Conservation (phyloP, 495 filamentous ascomycete species). For the Neurospora sp. region DNA sequence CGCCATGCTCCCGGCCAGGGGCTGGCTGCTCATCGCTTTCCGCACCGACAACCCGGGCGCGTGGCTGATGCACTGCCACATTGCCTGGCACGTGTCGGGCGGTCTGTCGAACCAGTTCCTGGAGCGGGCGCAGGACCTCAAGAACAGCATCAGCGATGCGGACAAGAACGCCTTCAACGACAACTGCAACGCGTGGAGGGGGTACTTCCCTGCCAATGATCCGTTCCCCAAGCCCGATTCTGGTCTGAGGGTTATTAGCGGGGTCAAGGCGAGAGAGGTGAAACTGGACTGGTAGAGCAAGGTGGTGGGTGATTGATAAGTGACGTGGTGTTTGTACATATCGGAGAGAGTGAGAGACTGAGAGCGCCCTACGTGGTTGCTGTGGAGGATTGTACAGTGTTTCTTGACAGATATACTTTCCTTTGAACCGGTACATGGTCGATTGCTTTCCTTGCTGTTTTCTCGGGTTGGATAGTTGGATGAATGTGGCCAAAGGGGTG, state of each 20-base stretch:
- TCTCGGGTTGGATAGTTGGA: neutral
- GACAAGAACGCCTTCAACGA: constrained; percentile 12
- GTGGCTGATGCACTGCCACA: constrained; percentile 51
- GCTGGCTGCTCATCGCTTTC: constrained; percentile 44
- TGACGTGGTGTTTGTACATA: neutral
- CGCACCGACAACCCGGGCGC: constrained; percentile 46
- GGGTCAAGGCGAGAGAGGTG: constrained; percentile 6
- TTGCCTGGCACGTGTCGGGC: constrained; percentile 43
- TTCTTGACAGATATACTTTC: neutral
- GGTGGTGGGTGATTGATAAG: neutral
- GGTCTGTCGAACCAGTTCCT: constrained; percentile 42
- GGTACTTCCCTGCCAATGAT: constrained; percentile 13
- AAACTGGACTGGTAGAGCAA: neutral
- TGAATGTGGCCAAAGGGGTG: neutral
- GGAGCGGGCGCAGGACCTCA: constrained; percentile 28
- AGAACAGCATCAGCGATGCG: constrained; percentile 7
- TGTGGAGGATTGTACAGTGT: neutral
- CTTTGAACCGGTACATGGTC: neutral
- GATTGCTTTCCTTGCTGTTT: neutral
- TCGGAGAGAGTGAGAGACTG: neutral
- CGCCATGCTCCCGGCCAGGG: constrained; percentile 35
- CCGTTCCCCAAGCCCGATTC: constrained; percentile 21
- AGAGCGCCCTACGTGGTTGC: neutral
- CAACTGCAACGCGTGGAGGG: constrained; percentile 17
- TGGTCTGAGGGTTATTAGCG: constrained; percentile 10